Conservation (phyloP, 208 protist genomes). For the Acanthamoeba culbertsoni region DNA sequence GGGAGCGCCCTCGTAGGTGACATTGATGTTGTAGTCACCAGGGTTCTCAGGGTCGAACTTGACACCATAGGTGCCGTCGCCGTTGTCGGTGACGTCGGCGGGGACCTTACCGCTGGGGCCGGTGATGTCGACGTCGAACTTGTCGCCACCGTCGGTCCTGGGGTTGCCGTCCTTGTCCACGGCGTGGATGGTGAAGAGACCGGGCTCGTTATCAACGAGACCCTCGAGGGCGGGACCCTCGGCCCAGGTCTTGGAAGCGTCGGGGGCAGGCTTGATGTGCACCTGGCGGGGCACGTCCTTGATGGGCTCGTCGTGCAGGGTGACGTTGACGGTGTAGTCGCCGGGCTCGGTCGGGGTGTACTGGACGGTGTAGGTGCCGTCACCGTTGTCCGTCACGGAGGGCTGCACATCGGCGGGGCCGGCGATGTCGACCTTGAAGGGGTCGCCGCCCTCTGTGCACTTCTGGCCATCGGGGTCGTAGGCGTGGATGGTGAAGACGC, state of each 20-base stretch:
- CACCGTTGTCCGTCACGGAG: slow-evolving; percentile 75
- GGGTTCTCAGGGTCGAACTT: slow-evolving; percentile 67
- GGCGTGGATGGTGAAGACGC: slow-evolving; percentile 73
- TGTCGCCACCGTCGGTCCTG: slow-evolving; percentile 70
- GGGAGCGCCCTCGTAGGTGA: slow-evolving; percentile 73
- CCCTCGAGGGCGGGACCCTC: slow-evolving; percentile 59
- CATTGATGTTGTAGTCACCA: slow-evolving; percentile 70
- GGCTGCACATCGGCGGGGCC: slow-evolving; percentile 70
- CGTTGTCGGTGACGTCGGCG: slow-evolving; percentile 72
- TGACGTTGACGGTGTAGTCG: slow-evolving; percentile 67
- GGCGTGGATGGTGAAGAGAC: slow-evolving; percentile 75
- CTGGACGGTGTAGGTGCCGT: slow-evolving; percentile 77
- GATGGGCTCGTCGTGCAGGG: slow-evolving; percentile 66
- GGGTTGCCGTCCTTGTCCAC: slow-evolving; percentile 74
- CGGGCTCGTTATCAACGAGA: slow-evolving; percentile 67
- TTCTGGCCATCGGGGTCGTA: slow-evolving; percentile 30
- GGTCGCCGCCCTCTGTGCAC: slow-evolving; percentile 67
- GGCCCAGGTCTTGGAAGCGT: slow-evolving; percentile 59
- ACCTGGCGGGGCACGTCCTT: slow-evolving; percentile 69
- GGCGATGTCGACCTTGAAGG: slow-evolving; percentile 71
- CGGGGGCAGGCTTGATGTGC: slow-evolving; percentile 67
- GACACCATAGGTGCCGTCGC: slow-evolving; percentile 75
- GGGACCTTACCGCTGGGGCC: slow-evolving; percentile 69
- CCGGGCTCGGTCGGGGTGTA: slow-evolving; percentile 70
- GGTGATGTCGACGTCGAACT: slow-evolving; percentile 70